These are phyloP conservation scores for Cenchrus americanus DNA, from an alignment of 176 grass and related monocot species.

Conservation along the genomic window DNA sequence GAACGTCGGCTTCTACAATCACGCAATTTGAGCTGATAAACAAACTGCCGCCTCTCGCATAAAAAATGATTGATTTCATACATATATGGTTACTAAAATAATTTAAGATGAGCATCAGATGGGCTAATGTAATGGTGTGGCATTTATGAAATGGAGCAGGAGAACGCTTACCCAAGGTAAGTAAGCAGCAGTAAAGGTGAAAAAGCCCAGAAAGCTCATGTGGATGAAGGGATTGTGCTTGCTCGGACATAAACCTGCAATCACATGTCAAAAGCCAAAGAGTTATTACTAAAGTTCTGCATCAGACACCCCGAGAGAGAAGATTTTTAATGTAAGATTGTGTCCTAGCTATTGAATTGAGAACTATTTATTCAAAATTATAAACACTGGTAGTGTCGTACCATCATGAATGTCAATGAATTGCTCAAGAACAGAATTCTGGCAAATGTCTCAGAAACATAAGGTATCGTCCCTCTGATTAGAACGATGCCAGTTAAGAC, in stretches of 20 bases:
- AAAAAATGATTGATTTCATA: not conserved
- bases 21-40: slow-evolving; percentile 31
- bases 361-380: not conserved
- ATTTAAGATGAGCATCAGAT: slow-evolving; percentile 32
- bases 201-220: slow-evolving; percentile 98
- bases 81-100: not conserved
- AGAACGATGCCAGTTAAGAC: slow-evolving; percentile 88
- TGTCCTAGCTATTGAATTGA: not conserved
- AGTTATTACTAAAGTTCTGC: slow-evolving; percentile 21
- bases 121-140: not conserved
- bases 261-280: slow-evolving; percentile 25
- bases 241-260: slow-evolving; percentile 98
- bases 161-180: slow-evolving; percentile 80
- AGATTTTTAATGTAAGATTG: not conserved
- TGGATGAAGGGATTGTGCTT: slow-evolving; percentile 98
- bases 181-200: slow-evolving; percentile 98
- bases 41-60: slow-evolving; percentile 13
- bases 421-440: slow-evolving; percentile 98
- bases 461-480: slow-evolving; percentile 96
- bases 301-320: not conserved
- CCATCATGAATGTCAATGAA: slow-evolving; percentile 99
- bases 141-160: not conserved
- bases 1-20: slow-evolving; percentile 44
- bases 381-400: slow-evolving; percentile 33
- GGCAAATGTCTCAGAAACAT: slow-evolving; percentile 87